Percentiles rank a stretch among this genome's conserved stretches.
phyloP scores from a whole-genome alignment of 2,329 filamentous ascomycete species.

The Scedosporium minutisporum region DNA sequence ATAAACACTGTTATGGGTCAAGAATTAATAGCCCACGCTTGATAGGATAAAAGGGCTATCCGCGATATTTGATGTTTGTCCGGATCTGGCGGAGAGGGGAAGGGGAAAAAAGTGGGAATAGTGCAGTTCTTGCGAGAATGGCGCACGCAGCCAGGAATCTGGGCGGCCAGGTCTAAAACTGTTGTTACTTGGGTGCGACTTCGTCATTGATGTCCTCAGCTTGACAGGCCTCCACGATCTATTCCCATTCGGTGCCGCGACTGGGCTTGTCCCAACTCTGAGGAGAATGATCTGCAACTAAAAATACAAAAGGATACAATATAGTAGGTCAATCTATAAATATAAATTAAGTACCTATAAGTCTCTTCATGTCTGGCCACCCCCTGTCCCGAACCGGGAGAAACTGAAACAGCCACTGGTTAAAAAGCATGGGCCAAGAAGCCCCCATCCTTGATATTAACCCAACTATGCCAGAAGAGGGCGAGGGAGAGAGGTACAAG shows the following conservation, averaged over 20 bases:
- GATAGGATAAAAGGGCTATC: background rate
- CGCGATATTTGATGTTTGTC: no score
- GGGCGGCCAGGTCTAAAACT: background rate
- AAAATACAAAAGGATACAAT: background rate
- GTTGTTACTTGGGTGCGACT: background rate
- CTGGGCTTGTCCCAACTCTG: background rate
- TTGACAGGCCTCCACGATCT: background rate
- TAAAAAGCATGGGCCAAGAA: conserved; percentile 4
- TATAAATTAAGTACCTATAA: background rate
- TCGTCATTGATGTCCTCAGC: background rate
- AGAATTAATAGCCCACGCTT: background rate
- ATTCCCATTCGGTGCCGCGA: background rate
- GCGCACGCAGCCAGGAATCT: background rate
- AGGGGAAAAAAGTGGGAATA: no score
- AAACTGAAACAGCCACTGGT: conserved; percentile 8
- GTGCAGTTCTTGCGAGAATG: no score
- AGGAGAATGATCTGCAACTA: background rate
- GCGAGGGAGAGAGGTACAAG: background rate
- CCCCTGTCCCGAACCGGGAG: conserved; percentile 7
- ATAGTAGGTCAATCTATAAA: background rate
- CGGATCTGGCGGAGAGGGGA: no score
- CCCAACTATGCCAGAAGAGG: background rate
- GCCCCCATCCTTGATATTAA: conserved; percentile 1
- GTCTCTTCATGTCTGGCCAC: background rate
- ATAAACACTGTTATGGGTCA: background rate